These are phyloP conservation scores for Pythium chondricola DNA, from an alignment of 352 stramenopile species.

Conservation along the genomic window DNA sequence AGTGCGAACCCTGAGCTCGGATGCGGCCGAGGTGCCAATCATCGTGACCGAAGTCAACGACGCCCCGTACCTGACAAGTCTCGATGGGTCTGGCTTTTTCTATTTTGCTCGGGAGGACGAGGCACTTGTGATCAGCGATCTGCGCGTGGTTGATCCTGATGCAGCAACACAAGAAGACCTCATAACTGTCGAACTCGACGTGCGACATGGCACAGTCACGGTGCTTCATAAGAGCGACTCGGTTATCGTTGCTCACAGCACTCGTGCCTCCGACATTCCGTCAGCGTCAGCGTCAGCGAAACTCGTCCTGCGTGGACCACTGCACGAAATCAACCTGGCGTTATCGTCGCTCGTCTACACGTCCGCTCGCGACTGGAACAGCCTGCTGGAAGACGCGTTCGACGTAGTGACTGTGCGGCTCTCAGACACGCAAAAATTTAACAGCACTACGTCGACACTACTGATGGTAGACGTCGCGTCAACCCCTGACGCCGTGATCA, in stretches of 20 bases:
- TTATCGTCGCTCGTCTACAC: slow-evolving; percentile 43
- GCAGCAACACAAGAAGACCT: not conserved
- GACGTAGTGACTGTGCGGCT: slow-evolving; percentile 39
- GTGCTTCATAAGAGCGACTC: too few relatives aligned
- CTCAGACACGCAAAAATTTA: slow-evolving; percentile 21
- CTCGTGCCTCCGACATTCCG: not conserved
- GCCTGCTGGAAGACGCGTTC: slow-evolving; percentile 36
- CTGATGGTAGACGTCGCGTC: slow-evolving; percentile 18
- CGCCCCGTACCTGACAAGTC: slow-evolving; percentile 43
- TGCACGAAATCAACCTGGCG: slow-evolving; percentile 37
- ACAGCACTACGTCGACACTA: slow-evolving; percentile 1
- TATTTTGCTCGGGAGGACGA: slow-evolving; percentile 55
- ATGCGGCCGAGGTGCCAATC: slow-evolving; percentile 36
- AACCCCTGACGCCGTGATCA: slow-evolving; percentile 15
- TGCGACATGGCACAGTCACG: slow-evolving; percentile 28
- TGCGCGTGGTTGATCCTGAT: slow-evolving; percentile 48
- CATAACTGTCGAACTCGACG: slow-evolving; percentile 27
- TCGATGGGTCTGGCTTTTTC: slow-evolving; percentile 25
- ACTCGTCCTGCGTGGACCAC: slow-evolving; percentile 23
- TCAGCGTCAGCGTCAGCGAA: slow-evolving; percentile 1
- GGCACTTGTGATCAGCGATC: slow-evolving; percentile 34
- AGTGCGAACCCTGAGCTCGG: not conserved
- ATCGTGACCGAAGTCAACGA: slow-evolving; percentile 56
- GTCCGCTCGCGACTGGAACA: slow-evolving; percentile 65
- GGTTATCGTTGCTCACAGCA: slow-evolving; percentile 21